Base-by-base conservation (phyloP, 2,329 filamentous ascomycete genomes). In the Blastomyces gilchristii region DNA sequence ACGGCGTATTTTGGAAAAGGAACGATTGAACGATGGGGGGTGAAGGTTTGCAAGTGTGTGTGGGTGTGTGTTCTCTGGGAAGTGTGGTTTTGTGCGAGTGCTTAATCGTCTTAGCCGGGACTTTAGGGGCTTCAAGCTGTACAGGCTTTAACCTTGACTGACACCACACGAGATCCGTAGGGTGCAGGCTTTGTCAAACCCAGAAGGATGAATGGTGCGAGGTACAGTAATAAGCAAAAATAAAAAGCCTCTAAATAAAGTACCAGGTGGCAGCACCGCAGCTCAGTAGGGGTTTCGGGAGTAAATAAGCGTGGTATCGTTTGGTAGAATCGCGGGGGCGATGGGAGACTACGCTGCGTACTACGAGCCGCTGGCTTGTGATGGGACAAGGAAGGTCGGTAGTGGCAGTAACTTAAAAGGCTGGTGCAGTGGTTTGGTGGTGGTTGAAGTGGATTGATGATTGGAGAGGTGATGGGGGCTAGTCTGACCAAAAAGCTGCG, bases 221-320 rank as follows among this genome's bases (percentile, higher is more conserved):
- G 57, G 57, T 49, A 59, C 41, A 37, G 25, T 31, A 47, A 59
- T 47, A 47, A 59, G 57, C 39, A 59, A 47, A 18, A 45, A 58
- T n/a, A 47, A 28, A 47, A 47, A 45, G 57, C 25, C 57, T 34
- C 57, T 59, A 59, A 59, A 59, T 59, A 59, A 59, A 59, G 57
- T 37, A 59, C 54, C 54, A 57, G 34, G n/a, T 39, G 53, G 34
- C 53, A 37, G 53, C 53, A 22, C 22, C 53, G 11, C 31, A n/a
- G 25, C n/a, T 25, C 37, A 31, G 43, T 18, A 43, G 43, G 57
- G 57, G 57, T 49, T 59, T 25, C 57, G 28, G 43, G 43, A 59
- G 57, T 59, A 59, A 59, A 43, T 59, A 59, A 59, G 57, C 57
- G 57, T 47, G 57, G 25, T 59, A 59, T 59, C 57, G 57, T 28